Evolutionary conservation across 2,329 filamentous ascomycete species (phyloP), one percentile per base, ranked within the genome.

Genomic region (Aspergillus persii): DNA sequence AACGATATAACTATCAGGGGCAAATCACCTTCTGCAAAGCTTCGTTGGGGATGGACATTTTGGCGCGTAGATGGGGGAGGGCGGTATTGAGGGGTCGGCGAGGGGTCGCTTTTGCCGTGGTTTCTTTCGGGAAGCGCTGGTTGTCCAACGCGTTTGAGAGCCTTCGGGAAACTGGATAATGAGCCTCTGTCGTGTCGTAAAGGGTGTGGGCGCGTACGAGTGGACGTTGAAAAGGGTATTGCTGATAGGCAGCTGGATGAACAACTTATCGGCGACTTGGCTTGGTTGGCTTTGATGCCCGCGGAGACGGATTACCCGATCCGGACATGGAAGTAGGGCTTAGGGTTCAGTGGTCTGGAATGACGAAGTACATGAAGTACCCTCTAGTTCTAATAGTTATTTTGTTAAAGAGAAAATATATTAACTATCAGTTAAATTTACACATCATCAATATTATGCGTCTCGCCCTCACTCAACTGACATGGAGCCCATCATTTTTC

Each of bases 1-100:
- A 15, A 15, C 36, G 18, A 23, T 11, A 12, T 12, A n/a, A 15
- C 33, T 23, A 23, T 23, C 18, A 23, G 12, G 11, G 5, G 46
- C 39, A 36, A 51, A 77, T 62, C 73, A 94, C 94, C 89, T 97
- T 96, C 75, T 96, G 91, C 65, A 98, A 82, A 60, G 93, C 92
- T 80, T 96, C 91, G 71, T 96, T 96, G 56, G 93, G 89, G 68
- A 98, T 95, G 56, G 94, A 91, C 94, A 98, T 97, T 54, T 69
- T 84, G 68, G 49, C 54, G 48, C 50, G 26, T 41, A 41, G 36
- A 50, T 53, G 53, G 39, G 46, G 57, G 30, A 23, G 18, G 18
- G 18, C 18, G 18, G 53, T 57, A 12, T 11, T 36, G 64, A 57
- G 49, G 48, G 54, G 53, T 53, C 54, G 30, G 39, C 11, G 15